A percentile compares a stretch with the other conserved stretches of the same genome.
Evolutionary conservation across 2,329 filamentous ascomycete species (phyloP).

Genomic region (Stagonosporopsis rhizophila): DNA sequence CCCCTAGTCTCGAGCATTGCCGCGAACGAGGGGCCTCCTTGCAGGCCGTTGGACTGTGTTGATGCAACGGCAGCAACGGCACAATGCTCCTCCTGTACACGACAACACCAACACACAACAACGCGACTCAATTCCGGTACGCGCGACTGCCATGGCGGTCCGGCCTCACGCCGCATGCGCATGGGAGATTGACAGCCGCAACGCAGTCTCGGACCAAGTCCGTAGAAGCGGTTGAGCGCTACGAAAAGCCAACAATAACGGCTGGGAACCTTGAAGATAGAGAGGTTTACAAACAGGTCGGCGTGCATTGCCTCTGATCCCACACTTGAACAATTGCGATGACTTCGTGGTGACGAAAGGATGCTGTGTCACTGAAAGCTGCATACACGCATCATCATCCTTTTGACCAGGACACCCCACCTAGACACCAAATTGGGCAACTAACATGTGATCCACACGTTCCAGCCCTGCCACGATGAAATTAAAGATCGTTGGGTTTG

Average conservation of each 20-base stretch:
- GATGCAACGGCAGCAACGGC: slow-evolving; percentile 5
- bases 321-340: not conserved
- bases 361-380: not conserved
- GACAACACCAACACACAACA: slow-evolving; percentile 14
- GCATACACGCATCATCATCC: slow-evolving; percentile 1
- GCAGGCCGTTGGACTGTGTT: slow-evolving; percentile 18
- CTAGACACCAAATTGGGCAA: slow-evolving; percentile 1
- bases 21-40: slow-evolving; percentile 21
- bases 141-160: slow-evolving; percentile 11
- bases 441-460: slow-evolving; percentile 10
- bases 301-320: not conserved
- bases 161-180: slow-evolving; percentile 1
- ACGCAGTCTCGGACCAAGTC: slow-evolving; percentile 4
- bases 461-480: slow-evolving; percentile 10
- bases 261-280: not conserved
- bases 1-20: slow-evolving; percentile 18
- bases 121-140: slow-evolving; percentile 12
- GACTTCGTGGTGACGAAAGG: not conserved
- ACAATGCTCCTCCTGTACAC: slow-evolving; percentile 5
- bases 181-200: slow-evolving; percentile 15
- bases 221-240: slow-evolving; percentile 10
- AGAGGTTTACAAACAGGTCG: not conserved
- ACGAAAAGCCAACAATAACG: slow-evolving; percentile 9
- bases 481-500: slow-evolving; percentile 6
- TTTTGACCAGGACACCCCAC: slow-evolving; percentile 6